Evolutionary conservation across 805 yeast species (phyloP).

Genomic region (Schwanniomyces polymorphus): DNA sequence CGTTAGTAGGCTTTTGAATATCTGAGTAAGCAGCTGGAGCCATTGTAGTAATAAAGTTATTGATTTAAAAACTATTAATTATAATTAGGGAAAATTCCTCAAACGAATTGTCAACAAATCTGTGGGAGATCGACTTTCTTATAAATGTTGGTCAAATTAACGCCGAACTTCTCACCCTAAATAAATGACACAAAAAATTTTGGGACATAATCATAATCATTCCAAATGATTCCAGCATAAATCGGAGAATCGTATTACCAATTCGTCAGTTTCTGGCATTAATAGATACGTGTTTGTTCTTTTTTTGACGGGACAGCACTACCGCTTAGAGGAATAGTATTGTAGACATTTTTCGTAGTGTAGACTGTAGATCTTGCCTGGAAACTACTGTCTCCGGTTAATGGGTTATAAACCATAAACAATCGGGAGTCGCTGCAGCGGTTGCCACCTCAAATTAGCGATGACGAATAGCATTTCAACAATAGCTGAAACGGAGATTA

Average conservation of each 20-base stretch:
- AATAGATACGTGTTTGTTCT: neutral
- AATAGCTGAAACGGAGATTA: too few species aligned
- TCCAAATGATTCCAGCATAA: neutral
- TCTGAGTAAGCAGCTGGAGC: conserved; percentile 89
- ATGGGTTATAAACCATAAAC: too few species aligned
- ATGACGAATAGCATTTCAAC: too few species aligned
- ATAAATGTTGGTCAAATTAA: conserved; percentile 1
- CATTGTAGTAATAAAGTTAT: conserved; percentile 18
- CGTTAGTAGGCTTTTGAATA: conserved; percentile 89
- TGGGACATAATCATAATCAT: neutral
- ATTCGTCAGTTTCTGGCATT: neutral
- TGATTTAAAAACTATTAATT: neutral
- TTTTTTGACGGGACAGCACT: neutral
- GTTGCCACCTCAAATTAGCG: too few species aligned
- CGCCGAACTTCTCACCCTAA: conserved; percentile 1
- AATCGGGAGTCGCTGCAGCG: too few species aligned
- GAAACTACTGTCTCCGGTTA: too few species aligned
- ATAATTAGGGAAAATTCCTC: neutral
- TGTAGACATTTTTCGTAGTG: neutral
- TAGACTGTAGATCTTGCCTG: too few species aligned
- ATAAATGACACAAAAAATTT: conserved; percentile 1
- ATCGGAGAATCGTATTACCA: neutral
- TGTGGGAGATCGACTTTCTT: conserved; percentile 1
- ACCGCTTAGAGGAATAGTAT: neutral
- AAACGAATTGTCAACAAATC: neutral